A percentile compares a stretch with the other conserved stretches of the same genome.
Evolutionary conservation across 305 asterid species (phyloP).

Genomic region (Rubia peregrina): DNA sequence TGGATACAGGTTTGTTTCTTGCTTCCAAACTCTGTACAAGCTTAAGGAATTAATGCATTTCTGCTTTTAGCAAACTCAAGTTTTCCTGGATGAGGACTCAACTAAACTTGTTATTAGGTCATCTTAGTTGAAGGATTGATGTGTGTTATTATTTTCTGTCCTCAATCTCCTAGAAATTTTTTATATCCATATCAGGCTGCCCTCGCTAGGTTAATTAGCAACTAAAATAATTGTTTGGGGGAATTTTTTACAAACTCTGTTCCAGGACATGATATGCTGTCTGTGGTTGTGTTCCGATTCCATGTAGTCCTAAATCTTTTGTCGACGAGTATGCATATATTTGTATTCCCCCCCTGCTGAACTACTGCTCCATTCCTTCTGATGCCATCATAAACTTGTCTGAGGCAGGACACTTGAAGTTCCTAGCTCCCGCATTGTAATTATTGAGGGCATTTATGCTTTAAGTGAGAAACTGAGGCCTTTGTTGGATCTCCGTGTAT

Average conservation of each 20-base stretch:
- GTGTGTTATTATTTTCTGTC: not conserved
- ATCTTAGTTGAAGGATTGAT: not conserved
- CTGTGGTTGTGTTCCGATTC: not conserved
- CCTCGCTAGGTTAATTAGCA: not conserved
- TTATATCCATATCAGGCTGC: not conserved
- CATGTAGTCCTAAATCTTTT: not conserved
- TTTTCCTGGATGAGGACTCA: not conserved
- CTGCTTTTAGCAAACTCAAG: not conserved
- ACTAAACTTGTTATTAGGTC: not conserved
- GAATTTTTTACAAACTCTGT: not conserved
- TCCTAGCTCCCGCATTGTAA: conserved; percentile 86
- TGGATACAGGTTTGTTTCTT: conserved; percentile 67
- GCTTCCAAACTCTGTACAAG: not conserved
- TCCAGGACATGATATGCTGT: not conserved
- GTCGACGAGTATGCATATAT: not conserved
- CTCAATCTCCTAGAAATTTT: not conserved
- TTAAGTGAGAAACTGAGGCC: conserved; percentile 83
- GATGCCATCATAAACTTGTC: conserved; percentile 13
- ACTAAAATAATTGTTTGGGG: not conserved
- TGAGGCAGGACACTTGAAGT: conserved; percentile 86
- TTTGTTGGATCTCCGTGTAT: conserved; percentile 83
- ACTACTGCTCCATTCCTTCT: not conserved
- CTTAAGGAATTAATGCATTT: not conserved
- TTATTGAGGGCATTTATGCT: conserved; percentile 96
- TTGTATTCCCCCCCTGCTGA: not conserved